phyloP scores from a whole-genome alignment of 176 grass and related monocot genomes.

The Microstegium vimineum region DNA sequence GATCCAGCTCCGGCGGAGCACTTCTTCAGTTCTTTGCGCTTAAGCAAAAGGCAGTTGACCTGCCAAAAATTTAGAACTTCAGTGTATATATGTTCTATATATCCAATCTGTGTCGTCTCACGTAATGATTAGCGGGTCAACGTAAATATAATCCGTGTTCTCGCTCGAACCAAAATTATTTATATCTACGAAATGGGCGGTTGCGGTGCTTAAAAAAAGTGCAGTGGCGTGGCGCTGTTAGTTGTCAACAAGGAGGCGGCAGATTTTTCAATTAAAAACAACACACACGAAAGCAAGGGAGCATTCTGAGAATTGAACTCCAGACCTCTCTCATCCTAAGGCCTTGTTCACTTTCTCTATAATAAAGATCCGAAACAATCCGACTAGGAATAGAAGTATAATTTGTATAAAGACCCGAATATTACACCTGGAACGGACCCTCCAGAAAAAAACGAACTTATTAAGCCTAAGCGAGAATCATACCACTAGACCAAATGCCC shows the following conservation, averaged over 20 bases:
- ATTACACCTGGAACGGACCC: no score
- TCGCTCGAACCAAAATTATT: not conserved
- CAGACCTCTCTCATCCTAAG: conserved; percentile 94
- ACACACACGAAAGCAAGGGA: not conserved
- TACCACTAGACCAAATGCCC: conserved; percentile 99
- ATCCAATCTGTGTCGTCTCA: not conserved
- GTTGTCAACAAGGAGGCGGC: not conserved
- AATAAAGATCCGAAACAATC: no score
- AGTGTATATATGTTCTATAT: not conserved
- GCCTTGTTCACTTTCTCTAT: no score
- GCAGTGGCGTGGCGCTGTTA: not conserved
- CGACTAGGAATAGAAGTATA: no score
- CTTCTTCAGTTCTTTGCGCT: not conserved
- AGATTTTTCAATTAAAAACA: not conserved
- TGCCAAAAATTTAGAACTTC: not conserved
- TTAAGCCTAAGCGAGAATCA: conserved; percentile 99
- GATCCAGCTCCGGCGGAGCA: not conserved
- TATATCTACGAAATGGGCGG: not conserved
- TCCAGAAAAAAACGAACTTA: no score
- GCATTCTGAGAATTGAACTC: conserved; percentile 99
- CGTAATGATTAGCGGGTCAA: not conserved
- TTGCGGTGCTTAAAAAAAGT: not conserved
- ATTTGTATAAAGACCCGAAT: no score
- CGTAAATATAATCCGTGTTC: not conserved
- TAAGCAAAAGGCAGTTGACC: conserved; percentile 4